Evolutionary conservation across 495 filamentous ascomycete species (phyloP).

Genomic region (Xylaria telfairii): DNA sequence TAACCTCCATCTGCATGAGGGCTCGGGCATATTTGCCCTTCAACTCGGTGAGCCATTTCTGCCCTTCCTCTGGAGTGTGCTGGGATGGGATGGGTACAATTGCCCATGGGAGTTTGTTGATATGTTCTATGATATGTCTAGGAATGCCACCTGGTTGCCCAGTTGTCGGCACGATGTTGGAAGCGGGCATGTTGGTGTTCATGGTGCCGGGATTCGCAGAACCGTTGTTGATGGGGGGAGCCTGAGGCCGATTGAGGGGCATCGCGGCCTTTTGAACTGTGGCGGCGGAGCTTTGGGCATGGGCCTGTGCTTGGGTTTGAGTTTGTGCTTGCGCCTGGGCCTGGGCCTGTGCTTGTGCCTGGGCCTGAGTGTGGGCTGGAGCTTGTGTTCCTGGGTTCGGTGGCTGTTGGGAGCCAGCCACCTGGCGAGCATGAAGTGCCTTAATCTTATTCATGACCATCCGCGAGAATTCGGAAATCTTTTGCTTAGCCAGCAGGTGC

Average conservation of each 20-base stretch:
- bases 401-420: conserved; percentile 32
- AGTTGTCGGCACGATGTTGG: background rate
- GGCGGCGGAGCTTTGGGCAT: conserved; percentile 23
- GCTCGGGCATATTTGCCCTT: conserved; percentile 42
- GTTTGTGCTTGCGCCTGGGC: conserved; percentile 22
- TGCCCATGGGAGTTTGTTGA: conserved; percentile 44
- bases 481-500: conserved; percentile 66
- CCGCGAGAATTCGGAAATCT: conserved; percentile 68
- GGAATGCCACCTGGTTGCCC: conserved; percentile 26
- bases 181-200: conserved; percentile 17
- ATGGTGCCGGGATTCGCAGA: conserved; percentile 22
- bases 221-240: conserved; percentile 25
- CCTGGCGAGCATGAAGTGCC: conserved; percentile 27
- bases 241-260: conserved; percentile 33
- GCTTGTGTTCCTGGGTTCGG: conserved; percentile 1
- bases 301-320: conserved; percentile 26
- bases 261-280: conserved; percentile 29
- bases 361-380: background rate
- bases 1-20: conserved; percentile 45
- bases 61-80: conserved; percentile 32
- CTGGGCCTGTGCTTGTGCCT: background rate
- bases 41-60: conserved; percentile 41
- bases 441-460: conserved; percentile 67
- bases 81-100: conserved; percentile 29
- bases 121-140: conserved; percentile 42